Conservation (phyloP, 2,329 filamentous ascomycete species). For the Davidsoniella virescens region DNA sequence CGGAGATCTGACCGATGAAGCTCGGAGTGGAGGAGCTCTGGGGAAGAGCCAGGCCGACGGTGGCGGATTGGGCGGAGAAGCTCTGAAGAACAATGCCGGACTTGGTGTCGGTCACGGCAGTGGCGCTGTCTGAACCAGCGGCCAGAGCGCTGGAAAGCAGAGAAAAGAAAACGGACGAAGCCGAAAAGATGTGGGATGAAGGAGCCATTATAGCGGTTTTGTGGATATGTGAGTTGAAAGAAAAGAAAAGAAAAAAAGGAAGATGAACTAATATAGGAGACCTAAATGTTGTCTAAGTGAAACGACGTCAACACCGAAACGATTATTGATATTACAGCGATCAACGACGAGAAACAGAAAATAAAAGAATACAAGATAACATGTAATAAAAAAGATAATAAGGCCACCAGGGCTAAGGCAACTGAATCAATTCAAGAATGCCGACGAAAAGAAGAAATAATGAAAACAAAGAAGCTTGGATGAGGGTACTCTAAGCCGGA, state of each 20-base stretch:
- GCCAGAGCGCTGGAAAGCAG: not conserved
- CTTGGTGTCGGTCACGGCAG: conserved; percentile 11
- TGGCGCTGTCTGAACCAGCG: not conserved
- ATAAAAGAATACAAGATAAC: not conserved
- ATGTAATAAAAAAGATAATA: conserved; percentile 8
- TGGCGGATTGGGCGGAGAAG: conserved; percentile 22
- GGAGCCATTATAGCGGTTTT: conserved; percentile 2
- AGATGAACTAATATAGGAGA: not conserved
- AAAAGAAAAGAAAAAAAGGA: not conserved
- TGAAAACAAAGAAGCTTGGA: not conserved
- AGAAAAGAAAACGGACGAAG: conserved; percentile 10
- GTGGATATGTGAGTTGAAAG: not conserved
- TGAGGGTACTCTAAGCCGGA: conserved; percentile 2
- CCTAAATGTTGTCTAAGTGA: not conserved
- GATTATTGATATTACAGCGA: too few relatives aligned
- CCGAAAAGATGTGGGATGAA: conserved; percentile 4
- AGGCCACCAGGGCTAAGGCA: conserved; percentile 11
- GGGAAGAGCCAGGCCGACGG: conserved; percentile 28
- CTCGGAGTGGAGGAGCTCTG: conserved; percentile 19
- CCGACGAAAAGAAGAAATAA: conserved; percentile 6
- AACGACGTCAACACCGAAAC: too few relatives aligned
- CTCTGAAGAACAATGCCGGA: conserved; percentile 17
- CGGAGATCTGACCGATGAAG: conserved; percentile 32
- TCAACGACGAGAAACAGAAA: not conserved
- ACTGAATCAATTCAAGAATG: conserved; percentile 2